These are phyloP conservation scores for Podaxis sp. DNA, from an alignment of 768 basidiomycete species.

Conservation along the genomic window DNA sequence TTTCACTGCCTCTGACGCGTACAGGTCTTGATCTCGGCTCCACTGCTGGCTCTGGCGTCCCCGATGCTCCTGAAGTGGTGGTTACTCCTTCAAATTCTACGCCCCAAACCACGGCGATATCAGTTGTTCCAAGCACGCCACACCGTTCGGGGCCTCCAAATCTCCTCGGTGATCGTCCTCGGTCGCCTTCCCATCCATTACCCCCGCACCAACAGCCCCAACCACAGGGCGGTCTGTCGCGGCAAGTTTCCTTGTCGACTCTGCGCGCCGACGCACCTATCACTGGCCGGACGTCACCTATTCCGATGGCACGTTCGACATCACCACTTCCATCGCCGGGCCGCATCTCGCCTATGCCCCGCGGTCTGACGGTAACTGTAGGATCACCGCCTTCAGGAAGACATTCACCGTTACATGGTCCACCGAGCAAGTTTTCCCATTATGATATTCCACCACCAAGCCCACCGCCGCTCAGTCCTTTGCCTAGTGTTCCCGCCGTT, in stretches of 20 bases:
- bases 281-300: not conserved
- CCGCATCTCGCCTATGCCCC: constrained; percentile 16
- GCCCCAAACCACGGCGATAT: not conserved
- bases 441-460: constrained; percentile 52
- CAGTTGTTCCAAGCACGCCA: not conserved
- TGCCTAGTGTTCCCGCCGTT: constrained; percentile 34
- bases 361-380: constrained; percentile 1
- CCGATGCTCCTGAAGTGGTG: not conserved
- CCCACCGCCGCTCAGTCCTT: constrained; percentile 44
- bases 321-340: not conserved
- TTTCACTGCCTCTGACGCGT: constrained; percentile 12
- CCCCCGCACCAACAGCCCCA: not conserved
- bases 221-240: not conserved
- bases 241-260: constrained; percentile 1
- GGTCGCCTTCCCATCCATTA: not conserved
- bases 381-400: constrained; percentile 4
- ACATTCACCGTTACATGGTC: constrained; percentile 22
- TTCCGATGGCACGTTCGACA: not conserved
- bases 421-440: constrained; percentile 42
- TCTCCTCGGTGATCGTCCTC: not conserved
- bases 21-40: not conserved
- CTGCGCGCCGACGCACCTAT: not conserved
- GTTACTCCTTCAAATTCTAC: not conserved
- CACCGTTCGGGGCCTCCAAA: not conserved
- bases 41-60: not conserved